A percentile compares a stretch with the other conserved stretches of the same genome.
Evolutionary conservation across 306 rosid species (phyloP).

Genomic region (Casuarina glauca): DNA sequence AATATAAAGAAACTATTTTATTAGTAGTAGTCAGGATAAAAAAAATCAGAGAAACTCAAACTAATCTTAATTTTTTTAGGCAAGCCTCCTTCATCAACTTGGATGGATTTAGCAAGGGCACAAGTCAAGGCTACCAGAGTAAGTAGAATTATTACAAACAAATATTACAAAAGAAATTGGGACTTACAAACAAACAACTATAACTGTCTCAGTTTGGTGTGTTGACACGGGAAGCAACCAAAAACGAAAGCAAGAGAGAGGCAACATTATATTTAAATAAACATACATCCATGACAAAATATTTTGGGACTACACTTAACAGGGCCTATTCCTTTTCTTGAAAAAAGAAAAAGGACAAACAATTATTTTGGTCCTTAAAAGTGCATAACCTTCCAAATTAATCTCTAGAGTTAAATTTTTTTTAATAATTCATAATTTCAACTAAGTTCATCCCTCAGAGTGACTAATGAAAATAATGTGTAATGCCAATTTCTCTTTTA

Average conservation of each 20-base stretch:
- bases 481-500: too few species aligned
- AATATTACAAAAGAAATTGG: neutral
- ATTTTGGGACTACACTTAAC: neutral
- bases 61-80: neutral
- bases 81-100: neutral
- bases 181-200: neutral
- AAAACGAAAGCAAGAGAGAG: too few species aligned
- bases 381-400: too few species aligned
- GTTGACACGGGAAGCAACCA: neutral
- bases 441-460: too few species aligned
- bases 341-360: neutral
- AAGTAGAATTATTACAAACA: neutral
- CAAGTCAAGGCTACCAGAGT: neutral
- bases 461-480: too few species aligned
- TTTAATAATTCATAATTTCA: too few species aligned
- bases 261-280: neutral
- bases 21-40: slow-evolving; percentile 2
- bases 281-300: slow-evolving; percentile 13
- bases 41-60: neutral
- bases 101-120: neutral
- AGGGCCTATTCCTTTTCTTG: neutral
- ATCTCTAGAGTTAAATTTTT: too few species aligned
- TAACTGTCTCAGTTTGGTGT: neutral
- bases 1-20: neutral
- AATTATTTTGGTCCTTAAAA: too few species aligned